phyloP scores from a whole-genome alignment of 1,284 basidiomycete species.

The Grifola frondosa region DNA sequence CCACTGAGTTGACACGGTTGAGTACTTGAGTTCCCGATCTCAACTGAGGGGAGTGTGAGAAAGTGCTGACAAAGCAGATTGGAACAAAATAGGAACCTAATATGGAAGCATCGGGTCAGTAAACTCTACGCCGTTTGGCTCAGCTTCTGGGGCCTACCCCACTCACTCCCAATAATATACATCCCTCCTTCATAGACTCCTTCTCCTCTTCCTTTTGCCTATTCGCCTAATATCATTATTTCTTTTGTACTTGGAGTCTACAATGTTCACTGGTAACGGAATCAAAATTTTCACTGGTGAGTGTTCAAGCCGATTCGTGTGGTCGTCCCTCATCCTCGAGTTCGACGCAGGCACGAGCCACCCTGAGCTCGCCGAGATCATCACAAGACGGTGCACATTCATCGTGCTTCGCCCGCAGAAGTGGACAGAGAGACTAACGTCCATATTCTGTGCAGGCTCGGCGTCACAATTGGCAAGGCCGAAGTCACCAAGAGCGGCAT shows the following conservation, averaged over 20 bases:
- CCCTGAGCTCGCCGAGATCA: conserved; percentile 91
- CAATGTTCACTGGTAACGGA: conserved; percentile 76
- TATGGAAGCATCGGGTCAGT: conserved; percentile 5
- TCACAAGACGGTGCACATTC: conserved; percentile 78
- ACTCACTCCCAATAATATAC: conserved; percentile 13
- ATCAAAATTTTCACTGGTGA: conserved; percentile 92
- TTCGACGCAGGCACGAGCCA: conserved; percentile 78
- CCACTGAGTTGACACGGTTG: too few species aligned
- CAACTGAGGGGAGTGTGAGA: background rate
- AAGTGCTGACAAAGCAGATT: background rate
- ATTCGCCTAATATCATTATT: conserved; percentile 31
- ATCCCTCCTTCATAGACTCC: conserved; percentile 10
- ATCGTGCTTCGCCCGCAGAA: conserved; percentile 1
- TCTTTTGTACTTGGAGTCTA: conserved; percentile 26
- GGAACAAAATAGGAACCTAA: background rate
- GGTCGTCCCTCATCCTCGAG: conserved; percentile 9
- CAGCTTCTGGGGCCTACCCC: conserved; percentile 7
- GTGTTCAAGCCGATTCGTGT: conserved; percentile 28
- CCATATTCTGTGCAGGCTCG: conserved; percentile 56
- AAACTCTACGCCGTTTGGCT: background rate
- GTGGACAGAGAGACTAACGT: conserved; percentile 9
- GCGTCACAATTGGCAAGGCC: conserved; percentile 80
- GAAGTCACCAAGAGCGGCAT: conserved; percentile 88
- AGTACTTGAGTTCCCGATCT: too few species aligned
- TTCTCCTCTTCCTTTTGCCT: conserved; percentile 11